Conservation (phyloP, 1,139 yeast species). For the Kodamaea sp. region DNA sequence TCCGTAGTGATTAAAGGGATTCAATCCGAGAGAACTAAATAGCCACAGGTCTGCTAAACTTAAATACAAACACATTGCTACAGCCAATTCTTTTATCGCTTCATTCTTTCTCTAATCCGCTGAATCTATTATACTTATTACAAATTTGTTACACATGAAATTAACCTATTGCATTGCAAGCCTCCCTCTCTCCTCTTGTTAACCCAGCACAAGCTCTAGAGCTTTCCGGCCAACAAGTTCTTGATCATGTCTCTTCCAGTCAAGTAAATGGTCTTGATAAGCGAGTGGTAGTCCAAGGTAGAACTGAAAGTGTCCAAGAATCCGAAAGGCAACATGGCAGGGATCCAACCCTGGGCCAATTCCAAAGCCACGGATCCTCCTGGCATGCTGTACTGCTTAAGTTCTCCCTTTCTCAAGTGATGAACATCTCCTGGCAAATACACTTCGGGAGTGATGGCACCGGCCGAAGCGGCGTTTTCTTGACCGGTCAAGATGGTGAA, state of each 20-base stretch:
- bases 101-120: too few relatives aligned
- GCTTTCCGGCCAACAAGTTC: constrained; percentile 68
- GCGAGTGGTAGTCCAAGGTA: constrained; percentile 74
- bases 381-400: constrained; percentile 87
- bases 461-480: constrained; percentile 70
- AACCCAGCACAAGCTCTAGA: constrained; percentile 41
- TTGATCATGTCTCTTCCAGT: constrained; percentile 78
- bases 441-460: constrained; percentile 59
- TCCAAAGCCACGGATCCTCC: constrained; percentile 84
- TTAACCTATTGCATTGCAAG: background rate
- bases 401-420: constrained; percentile 68
- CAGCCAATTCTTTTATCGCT: too few relatives aligned
- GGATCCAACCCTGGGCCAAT: constrained; percentile 98
- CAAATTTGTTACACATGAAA: too few relatives aligned
- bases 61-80: too few relatives aligned
- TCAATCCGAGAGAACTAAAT: too few relatives aligned
- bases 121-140: too few relatives aligned
- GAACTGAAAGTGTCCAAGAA: constrained; percentile 77
- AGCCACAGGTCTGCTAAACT: too few relatives aligned
- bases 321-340: constrained; percentile 97
- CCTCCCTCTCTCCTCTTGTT: background rate
- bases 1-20: too few relatives aligned
- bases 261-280: constrained; percentile 65
- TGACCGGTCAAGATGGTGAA: constrained; percentile 84
- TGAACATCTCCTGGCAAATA: constrained; percentile 84